A percentile compares a stretch with the other conserved stretches of the same genome.
phyloP scores from a whole-genome alignment of 2,329 filamentous ascomycete genomes.

The Magnaporthiopsis rhizophila region DNA sequence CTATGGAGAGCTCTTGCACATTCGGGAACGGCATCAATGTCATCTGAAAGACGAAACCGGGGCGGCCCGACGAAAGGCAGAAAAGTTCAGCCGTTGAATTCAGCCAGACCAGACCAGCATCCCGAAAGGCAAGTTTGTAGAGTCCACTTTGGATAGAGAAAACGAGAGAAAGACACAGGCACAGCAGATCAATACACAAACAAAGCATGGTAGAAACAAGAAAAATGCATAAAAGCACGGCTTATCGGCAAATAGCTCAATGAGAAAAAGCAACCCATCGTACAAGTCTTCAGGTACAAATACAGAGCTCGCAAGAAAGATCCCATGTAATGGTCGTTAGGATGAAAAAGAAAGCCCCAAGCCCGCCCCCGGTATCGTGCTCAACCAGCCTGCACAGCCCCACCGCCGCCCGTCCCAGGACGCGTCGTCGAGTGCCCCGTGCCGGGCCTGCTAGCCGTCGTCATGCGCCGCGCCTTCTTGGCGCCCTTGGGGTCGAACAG shows the following conservation, averaged over 20 bases:
- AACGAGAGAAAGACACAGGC: no score
- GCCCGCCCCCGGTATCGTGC: no score
- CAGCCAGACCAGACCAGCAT: no score
- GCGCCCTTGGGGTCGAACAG: conserved; percentile 58
- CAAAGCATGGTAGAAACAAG: neutral
- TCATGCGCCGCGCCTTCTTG: conserved; percentile 37
- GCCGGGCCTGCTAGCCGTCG: conserved; percentile 13
- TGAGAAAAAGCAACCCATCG: neutral
- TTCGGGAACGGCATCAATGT: neutral
- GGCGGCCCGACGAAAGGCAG: no score
- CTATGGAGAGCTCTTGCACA: no score
- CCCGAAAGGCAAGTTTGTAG: no score
- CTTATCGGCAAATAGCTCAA: no score
- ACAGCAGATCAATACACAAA: no score
- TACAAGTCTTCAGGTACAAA: neutral
- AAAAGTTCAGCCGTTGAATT: no score
- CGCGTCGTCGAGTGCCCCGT: conserved; percentile 8
- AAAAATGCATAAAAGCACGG: neutral
- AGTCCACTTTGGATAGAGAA: no score
- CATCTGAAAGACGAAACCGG: no score
- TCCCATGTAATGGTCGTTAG: no score
- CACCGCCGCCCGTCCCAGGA: neutral
- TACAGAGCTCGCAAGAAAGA: neutral
- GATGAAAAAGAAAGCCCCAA: neutral
- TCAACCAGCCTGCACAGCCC: conserved; percentile 1